These are phyloP conservation scores for Aspergillus haitiensis DNA, from an alignment of 495 filamentous ascomycete genomes.

Conservation along the genomic window DNA sequence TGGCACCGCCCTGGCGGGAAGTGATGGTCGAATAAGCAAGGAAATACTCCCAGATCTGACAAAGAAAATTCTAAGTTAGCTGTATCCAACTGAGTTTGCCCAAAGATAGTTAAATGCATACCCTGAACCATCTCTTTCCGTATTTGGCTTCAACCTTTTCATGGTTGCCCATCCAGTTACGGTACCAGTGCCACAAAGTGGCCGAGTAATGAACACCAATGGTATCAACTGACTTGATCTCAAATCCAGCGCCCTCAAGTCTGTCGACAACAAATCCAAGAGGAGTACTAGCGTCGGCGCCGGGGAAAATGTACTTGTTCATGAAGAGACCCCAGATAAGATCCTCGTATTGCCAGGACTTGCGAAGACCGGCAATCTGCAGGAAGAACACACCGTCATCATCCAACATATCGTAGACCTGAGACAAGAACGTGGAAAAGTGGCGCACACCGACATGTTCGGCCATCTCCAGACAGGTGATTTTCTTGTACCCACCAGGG, in stretches of 20 bases:
- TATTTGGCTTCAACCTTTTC: conserved; percentile 97
- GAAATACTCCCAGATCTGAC: conserved; percentile 98
- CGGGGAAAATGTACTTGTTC: conserved; percentile 77
- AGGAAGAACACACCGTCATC: conserved; percentile 73
- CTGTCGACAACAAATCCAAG: conserved; percentile 64
- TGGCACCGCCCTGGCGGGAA: conserved; percentile 87
- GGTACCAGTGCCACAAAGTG: conserved; percentile 97
- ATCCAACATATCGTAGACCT: conserved; percentile 69
- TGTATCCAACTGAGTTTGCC: background rate
- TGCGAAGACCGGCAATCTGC: conserved; percentile 68
- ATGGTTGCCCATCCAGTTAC: conserved; percentile 95
- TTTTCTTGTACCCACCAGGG: conserved; percentile 63
- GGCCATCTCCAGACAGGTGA: conserved; percentile 77
- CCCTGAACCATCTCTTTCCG: conserved; percentile 92
- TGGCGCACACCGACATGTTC: conserved; percentile 71
- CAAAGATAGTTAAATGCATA: conserved; percentile 50
- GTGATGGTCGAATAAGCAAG: conserved; percentile 90
- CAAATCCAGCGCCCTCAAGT: conserved; percentile 65
- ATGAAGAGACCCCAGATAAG: conserved; percentile 75
- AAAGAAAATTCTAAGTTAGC: conserved; percentile 13
- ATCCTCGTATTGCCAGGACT: conserved; percentile 73
- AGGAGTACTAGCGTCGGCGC: conserved; percentile 66
- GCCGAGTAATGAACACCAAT: conserved; percentile 97
- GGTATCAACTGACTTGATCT: conserved; percentile 69
- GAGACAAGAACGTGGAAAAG: conserved; percentile 58